A percentile compares a stretch with the other conserved stretches of the same genome.
Conservation (phyloP, 2,329 filamentous ascomycete genomes). For the Arthrobotrys conoides region DNA sequence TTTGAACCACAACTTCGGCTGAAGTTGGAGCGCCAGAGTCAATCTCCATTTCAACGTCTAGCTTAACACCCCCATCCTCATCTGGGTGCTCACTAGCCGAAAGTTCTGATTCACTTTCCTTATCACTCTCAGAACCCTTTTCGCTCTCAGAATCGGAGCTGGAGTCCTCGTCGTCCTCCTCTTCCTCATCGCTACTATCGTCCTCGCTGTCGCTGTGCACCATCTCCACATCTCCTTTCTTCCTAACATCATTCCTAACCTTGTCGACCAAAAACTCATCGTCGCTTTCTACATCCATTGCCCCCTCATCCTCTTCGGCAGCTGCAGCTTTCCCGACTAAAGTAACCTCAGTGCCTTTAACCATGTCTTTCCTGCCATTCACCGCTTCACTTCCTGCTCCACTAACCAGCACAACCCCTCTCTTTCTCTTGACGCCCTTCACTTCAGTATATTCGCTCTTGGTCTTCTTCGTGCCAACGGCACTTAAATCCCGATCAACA, state of each 20-base stretch:
- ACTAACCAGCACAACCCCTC: constrained; percentile 43
- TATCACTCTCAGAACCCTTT: constrained; percentile 30
- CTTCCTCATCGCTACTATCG: constrained; percentile 62
- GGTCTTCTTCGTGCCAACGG: constrained; percentile 34
- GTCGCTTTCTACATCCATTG: constrained; percentile 65
- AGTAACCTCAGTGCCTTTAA: constrained; percentile 39
- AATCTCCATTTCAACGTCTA: constrained; percentile 45
- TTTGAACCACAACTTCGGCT: constrained; percentile 41
- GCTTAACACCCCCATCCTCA: constrained; percentile 56
- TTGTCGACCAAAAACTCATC: constrained; percentile 62
- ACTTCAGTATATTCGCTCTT: neutral
- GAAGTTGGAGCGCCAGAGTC: constrained; percentile 27
- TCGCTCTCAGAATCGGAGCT: constrained; percentile 24
- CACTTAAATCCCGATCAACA: constrained; percentile 64
- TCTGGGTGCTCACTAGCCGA: constrained; percentile 60
- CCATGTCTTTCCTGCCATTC: constrained; percentile 32
- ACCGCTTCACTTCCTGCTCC: constrained; percentile 46
- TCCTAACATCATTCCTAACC: constrained; percentile 44
- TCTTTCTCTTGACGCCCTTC: constrained; percentile 61
- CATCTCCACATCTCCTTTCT: constrained; percentile 37
- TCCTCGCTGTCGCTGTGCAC: constrained; percentile 51
- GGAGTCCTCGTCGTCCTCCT: constrained; percentile 64
- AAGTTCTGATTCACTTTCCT: constrained; percentile 46
- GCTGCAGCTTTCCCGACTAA: constrained; percentile 27
- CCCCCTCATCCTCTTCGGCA: constrained; percentile 29